Percentiles rank a stretch among this genome's conserved stretches.
These are phyloP conservation scores for Hypomyces rosellus DNA, from an alignment of 2,329 filamentous ascomycete species.

Conservation along the genomic window DNA sequence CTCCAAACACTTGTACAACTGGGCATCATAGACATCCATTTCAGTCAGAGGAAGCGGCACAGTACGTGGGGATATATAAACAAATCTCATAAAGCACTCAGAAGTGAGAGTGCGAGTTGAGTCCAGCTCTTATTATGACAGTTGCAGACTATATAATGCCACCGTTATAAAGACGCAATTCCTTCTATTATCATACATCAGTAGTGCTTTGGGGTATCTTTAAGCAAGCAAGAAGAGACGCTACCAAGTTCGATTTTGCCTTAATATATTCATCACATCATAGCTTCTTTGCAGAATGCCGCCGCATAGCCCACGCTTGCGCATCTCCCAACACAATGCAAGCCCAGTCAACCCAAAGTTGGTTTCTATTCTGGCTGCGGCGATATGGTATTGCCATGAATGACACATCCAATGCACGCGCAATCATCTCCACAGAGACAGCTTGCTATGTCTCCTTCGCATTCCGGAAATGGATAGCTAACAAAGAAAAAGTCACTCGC, in stretches of 20 bases:
- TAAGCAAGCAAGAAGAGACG: neutral
- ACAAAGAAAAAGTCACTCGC: constrained; percentile 55
- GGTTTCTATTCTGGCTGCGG: neutral
- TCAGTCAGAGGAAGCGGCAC: too few species aligned
- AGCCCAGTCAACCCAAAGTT: too few species aligned
- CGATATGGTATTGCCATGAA: constrained; percentile 31
- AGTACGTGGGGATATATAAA: too few species aligned
- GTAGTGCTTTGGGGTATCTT: constrained; percentile 5
- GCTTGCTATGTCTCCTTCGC: constrained; percentile 41
- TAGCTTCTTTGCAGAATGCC: neutral
- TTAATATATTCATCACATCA: neutral
- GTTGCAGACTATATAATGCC: too few species aligned
- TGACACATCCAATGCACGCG: constrained; percentile 50
- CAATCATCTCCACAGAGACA: constrained; percentile 57
- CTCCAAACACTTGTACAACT: too few species aligned
- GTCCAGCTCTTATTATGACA: neutral
- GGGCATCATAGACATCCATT: too few species aligned
- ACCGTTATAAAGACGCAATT: neutral
- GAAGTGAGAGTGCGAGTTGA: neutral
- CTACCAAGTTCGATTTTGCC: neutral
- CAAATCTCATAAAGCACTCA: neutral
- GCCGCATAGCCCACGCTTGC: too few species aligned
- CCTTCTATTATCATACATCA: neutral
- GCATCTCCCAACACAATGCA: too few species aligned
- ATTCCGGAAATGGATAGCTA: constrained; percentile 45